These are phyloP conservation scores for Parvularia atlantis DNA, from an alignment of 78 protist species.

Conservation along the genomic window DNA sequence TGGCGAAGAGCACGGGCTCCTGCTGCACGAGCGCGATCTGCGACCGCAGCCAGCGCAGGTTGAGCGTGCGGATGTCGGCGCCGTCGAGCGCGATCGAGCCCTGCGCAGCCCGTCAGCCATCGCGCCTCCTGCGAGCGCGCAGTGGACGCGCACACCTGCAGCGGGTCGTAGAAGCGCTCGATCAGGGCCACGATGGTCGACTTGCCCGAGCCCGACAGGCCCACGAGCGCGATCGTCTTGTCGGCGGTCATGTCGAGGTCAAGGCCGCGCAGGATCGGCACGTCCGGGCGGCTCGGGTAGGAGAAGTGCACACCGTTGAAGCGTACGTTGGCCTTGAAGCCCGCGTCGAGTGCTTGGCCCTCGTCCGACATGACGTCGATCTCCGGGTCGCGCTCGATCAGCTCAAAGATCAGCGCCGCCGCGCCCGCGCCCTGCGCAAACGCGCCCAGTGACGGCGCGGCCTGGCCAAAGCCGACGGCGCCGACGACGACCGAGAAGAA, in stretches of 20 bases:
- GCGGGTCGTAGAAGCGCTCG: slow-evolving; percentile 29
- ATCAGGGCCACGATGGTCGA: slow-evolving; percentile 27
- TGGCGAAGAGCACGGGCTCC: slow-evolving; percentile 52
- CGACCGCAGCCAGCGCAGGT: slow-evolving; percentile 23
- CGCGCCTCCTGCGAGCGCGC: slow-evolving; percentile 12
- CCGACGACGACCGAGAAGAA: slow-evolving; percentile 20
- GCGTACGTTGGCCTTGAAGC: slow-evolving; percentile 37
- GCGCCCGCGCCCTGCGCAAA: slow-evolving; percentile 11
- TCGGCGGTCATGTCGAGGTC: slow-evolving; percentile 18
- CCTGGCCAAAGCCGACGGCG: slow-evolving; percentile 8
- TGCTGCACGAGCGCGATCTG: slow-evolving; percentile 37
- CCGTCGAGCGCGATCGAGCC: slow-evolving; percentile 77
- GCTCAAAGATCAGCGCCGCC: background rate
- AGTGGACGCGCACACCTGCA: slow-evolving; percentile 7
- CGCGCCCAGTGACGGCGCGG: slow-evolving; percentile 9
- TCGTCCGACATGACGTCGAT: background rate
- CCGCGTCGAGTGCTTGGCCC: background rate
- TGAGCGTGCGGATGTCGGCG: background rate
- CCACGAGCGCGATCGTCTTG: slow-evolving; percentile 58
- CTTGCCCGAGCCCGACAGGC: slow-evolving; percentile 71
- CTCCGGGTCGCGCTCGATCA: slow-evolving; percentile 4
- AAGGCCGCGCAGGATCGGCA: slow-evolving; percentile 7
- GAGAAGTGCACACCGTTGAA: slow-evolving; percentile 61
- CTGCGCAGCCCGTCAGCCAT: too few species aligned
- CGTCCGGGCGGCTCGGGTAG: slow-evolving; percentile 45